Evolutionary conservation across 176 grass and related monocot species (phyloP).

Genomic region (Aegilops bicornis): DNA sequence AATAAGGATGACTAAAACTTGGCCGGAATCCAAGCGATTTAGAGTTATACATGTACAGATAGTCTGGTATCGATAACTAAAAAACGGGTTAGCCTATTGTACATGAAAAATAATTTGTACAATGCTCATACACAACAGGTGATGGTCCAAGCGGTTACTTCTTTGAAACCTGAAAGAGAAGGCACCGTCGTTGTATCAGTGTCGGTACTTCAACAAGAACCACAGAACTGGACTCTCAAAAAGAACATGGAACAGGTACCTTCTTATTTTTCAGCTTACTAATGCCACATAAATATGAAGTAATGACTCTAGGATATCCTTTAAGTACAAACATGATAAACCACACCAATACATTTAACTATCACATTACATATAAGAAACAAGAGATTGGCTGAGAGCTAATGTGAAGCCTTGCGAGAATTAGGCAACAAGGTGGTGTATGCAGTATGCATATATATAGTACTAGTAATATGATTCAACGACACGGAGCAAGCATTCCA

Average conservation of each 20-base stretch:
- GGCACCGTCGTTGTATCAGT: slow-evolving; percentile 2
- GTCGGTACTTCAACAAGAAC: neutral
- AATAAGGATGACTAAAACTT: neutral
- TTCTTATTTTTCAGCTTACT: neutral
- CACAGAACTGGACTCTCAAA: neutral
- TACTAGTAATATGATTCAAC: neutral
- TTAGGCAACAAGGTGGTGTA: neutral
- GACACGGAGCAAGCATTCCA: neutral
- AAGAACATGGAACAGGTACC: neutral
- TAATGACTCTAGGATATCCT: neutral
- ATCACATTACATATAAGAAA: neutral
- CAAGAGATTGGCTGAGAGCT: neutral
- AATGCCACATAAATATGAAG: neutral
- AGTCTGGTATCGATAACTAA: neutral
- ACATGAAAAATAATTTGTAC: slow-evolving; percentile 47
- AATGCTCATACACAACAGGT: slow-evolving; percentile 24
- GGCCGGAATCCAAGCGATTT: neutral
- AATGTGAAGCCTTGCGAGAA: neutral
- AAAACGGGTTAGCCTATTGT: slow-evolving; percentile 47
- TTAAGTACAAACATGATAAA: neutral
- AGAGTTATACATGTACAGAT: slow-evolving; percentile 35
- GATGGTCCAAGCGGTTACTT: slow-evolving; percentile 40
- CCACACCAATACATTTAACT: neutral
- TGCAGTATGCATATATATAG: neutral
- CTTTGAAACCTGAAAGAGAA: slow-evolving; percentile 39